Base-by-base conservation (phyloP, 2,329 filamentous ascomycete species). In the Verruconis gallopava region DNA sequence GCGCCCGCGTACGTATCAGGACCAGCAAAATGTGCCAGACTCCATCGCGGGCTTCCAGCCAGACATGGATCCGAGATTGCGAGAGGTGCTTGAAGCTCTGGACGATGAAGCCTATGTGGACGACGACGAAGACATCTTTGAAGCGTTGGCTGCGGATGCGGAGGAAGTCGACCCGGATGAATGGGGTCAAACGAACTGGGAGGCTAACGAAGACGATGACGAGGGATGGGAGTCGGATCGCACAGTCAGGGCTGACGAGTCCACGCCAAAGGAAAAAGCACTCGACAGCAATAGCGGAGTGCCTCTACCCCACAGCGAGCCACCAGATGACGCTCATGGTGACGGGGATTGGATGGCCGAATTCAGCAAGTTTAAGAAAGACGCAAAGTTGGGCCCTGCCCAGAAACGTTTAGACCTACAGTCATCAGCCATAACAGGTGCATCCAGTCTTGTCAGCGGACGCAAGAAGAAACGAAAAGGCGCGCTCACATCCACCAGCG, bases 51-150 rank as follows among this genome's bases (percentile, higher is more conserved):
- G 91, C 0, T 94, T 98, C 60, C 82, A 98, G 61, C 91, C 93
- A 4, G 88, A 96, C 56, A 96, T 98, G 91, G 93, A 98, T 55
- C 88, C 88, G 2, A 73, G 89, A 30, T 60, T 98, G 50, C 75
- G 91, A 36, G 91, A 98, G 60, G 86, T 88, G 4, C 65, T 98
- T 18, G 88, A 95, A 62, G 91, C 91, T 9, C 66, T 98, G 21
- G 91, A 98, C 38, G 91, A 98, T 54, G 91, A 98, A 18, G 89
- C 82, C 2, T 98, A 85, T 55, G 88, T 98, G 2, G 89, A 89
- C 25, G 71, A 74, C 20, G 77, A 79, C 18, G 84, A 91, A n/a
- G 83, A 91, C 20, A 64, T 96, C 40, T 96, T 98, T 60, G 75
- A 74, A 35, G 63, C 79, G 49, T 64, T 93, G 35, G 76, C 84